Evolutionary conservation across 352 stramenopile species (phyloP).

Genomic region (Phytophthora uliginosa): DNA sequence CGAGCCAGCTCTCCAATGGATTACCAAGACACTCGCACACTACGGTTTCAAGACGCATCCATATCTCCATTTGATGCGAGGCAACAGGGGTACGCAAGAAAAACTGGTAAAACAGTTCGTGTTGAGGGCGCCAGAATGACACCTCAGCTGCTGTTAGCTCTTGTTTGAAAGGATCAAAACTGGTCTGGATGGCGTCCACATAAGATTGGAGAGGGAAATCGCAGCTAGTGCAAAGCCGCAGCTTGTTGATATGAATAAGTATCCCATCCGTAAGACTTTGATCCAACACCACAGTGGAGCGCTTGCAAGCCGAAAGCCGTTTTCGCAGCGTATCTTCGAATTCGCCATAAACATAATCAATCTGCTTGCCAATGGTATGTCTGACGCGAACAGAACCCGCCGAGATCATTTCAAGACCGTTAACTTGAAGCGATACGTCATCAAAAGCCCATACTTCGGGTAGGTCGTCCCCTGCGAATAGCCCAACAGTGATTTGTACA

Average conservation of each 20-base stretch:
- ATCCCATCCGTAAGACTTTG: constrained; percentile 55
- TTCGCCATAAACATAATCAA: constrained; percentile 75
- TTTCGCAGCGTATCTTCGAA: constrained; percentile 71
- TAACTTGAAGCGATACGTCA: constrained; percentile 52
- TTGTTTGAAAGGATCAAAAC: constrained; percentile 46
- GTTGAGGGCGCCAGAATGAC: constrained; percentile 69
- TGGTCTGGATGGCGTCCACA: constrained; percentile 30
- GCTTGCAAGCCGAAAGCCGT: constrained; percentile 47
- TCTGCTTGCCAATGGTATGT: constrained; percentile 58
- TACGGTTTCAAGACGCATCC: constrained; percentile 60
- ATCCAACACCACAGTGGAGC: constrained; percentile 16
- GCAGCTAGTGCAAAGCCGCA: constrained; percentile 47
- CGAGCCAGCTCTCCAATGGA: constrained; percentile 74
- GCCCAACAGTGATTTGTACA: constrained; percentile 50
- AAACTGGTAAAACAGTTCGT: constrained; percentile 68
- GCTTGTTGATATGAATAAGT: constrained; percentile 58
- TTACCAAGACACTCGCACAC: constrained; percentile 57
- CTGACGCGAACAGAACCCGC: constrained; percentile 54
- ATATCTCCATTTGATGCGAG: constrained; percentile 47
- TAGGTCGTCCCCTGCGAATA: constrained; percentile 77
- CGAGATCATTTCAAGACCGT: constrained; percentile 48
- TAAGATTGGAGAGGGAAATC: constrained; percentile 51
- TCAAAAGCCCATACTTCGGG: constrained; percentile 78
- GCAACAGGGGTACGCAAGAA: constrained; percentile 59
- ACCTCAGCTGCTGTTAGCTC: constrained; percentile 31